Conservation (phyloP, 139 green algal genomes). For the Chlamydomonas asymmetrica region DNA sequence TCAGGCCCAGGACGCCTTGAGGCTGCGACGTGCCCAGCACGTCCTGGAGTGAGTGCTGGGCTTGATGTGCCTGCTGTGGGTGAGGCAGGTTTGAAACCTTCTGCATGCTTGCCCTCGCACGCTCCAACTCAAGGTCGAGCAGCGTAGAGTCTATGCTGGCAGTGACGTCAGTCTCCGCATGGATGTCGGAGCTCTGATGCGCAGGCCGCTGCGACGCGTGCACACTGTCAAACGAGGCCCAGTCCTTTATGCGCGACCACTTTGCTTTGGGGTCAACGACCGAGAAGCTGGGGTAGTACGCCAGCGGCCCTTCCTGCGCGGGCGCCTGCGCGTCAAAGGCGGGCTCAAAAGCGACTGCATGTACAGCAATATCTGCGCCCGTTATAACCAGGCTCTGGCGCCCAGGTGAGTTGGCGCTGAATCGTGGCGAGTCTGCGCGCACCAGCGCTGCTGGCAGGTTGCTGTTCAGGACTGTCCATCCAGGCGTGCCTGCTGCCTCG, state of each 20-base stretch:
- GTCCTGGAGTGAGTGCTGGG: too few species aligned
- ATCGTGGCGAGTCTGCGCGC: background rate
- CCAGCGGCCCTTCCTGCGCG: conserved; percentile 35
- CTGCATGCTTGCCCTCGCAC: conserved; percentile 17
- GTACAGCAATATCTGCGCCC: conserved; percentile 4
- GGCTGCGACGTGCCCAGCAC: too few species aligned
- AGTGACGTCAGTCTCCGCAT: background rate
- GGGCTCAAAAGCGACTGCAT: background rate
- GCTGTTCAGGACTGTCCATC: background rate
- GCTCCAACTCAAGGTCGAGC: conserved; percentile 30
- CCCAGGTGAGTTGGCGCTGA: too few species aligned
- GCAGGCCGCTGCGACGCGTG: too few species aligned
- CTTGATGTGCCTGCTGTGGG: too few species aligned
- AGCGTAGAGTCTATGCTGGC: conserved; percentile 22
- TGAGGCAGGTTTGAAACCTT: too few species aligned
- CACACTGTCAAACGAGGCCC: conserved; percentile 20
- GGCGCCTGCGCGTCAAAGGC: conserved; percentile 12
- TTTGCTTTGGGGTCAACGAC: conserved; percentile 30
- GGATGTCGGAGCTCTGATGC: background rate
- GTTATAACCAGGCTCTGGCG: too few species aligned
- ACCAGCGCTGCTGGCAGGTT: background rate
- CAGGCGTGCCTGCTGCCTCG: too few species aligned
- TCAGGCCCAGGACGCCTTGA: too few species aligned
- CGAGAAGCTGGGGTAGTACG: conserved; percentile 30
- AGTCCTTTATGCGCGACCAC: conserved; percentile 42